A percentile compares a stretch with the other conserved stretches of the same genome.
Conservation (phyloP, 2,329 filamentous ascomycete species). For the Alternaria incomplexa region DNA sequence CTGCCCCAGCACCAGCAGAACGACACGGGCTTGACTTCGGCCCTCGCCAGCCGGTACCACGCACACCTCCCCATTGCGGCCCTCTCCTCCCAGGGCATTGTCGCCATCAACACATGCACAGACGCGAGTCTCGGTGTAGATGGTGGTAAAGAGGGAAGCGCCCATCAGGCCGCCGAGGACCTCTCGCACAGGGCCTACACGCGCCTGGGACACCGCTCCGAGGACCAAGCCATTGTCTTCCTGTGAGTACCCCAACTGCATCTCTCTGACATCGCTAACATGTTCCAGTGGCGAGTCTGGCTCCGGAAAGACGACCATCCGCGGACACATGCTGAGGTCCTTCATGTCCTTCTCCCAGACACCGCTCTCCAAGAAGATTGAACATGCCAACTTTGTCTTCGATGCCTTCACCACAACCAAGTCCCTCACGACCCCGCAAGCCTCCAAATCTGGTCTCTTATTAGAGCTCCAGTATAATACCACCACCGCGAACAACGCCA, state of each 20-base stretch:
- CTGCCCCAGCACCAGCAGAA: slow-evolving; percentile 83
- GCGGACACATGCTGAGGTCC: slow-evolving; percentile 84
- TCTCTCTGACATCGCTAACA: slow-evolving; percentile 7
- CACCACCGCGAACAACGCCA: slow-evolving; percentile 79
- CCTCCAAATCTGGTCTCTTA: slow-evolving; percentile 93
- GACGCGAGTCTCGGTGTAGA: slow-evolving; percentile 86
- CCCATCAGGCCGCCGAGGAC: slow-evolving; percentile 90
- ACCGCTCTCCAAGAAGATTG: slow-evolving; percentile 90
- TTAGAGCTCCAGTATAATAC: slow-evolving; percentile 98
- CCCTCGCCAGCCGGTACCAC: slow-evolving; percentile 89
- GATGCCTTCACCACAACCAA: slow-evolving; percentile 97
- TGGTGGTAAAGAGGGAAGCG: slow-evolving; percentile 89
- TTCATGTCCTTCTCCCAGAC: slow-evolving; percentile 90
- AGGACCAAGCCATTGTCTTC: slow-evolving; percentile 93
- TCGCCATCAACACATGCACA: slow-evolving; percentile 94
- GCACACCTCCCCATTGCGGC: slow-evolving; percentile 85
- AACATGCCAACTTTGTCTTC: slow-evolving; percentile 92
- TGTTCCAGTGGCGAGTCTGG: slow-evolving; percentile 84
- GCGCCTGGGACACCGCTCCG: slow-evolving; percentile 82
- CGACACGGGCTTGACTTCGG: slow-evolving; percentile 79
- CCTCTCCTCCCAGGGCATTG: slow-evolving; percentile 88
- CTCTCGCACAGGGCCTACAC: slow-evolving; percentile 86
- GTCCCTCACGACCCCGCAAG: slow-evolving; percentile 91
- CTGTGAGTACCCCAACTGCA: slow-evolving; percentile 66
- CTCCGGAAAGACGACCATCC: slow-evolving; percentile 92